These are phyloP conservation scores for Auricularia sp. DNA, from an alignment of 768 basidiomycete genomes.

Conservation along the genomic window DNA sequence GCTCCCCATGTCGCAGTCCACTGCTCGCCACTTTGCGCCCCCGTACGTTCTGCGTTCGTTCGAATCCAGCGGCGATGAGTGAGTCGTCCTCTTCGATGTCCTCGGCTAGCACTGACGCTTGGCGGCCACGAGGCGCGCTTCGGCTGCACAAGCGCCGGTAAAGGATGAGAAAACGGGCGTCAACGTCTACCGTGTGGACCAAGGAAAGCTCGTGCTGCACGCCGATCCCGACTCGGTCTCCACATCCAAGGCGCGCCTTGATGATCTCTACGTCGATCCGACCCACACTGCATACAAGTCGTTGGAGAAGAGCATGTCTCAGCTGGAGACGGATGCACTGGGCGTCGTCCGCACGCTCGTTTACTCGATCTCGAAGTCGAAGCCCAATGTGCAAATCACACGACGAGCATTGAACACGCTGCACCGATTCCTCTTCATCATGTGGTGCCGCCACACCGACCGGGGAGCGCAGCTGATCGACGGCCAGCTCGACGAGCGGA, in stretches of 20 bases:
- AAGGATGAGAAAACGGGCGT: neutral
- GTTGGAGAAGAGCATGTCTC: neutral
- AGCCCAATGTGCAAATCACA: neutral
- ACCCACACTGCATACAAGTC: neutral
- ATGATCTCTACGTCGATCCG: neutral
- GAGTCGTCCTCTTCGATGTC: neutral
- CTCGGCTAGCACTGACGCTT: neutral
- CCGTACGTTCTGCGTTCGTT: neutral
- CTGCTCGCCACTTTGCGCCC: neutral
- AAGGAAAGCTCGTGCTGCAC: neutral
- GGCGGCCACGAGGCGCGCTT: neutral
- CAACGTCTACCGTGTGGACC: neutral
- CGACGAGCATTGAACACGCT: neutral
- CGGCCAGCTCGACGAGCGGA: neutral
- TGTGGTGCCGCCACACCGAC: constrained; percentile 1
- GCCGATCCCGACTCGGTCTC: neutral
- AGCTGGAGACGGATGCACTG: neutral
- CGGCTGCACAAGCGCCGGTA: neutral
- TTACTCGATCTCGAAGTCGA: neutral
- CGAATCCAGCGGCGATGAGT: neutral
- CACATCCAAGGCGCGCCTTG: neutral
- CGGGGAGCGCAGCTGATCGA: neutral
- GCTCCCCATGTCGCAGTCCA: neutral
- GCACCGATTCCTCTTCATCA: neutral
- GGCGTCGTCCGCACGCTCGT: neutral